phyloP scores from a whole-genome alignment of 257 asterid genomes.

The Paulownia fortunei region DNA sequence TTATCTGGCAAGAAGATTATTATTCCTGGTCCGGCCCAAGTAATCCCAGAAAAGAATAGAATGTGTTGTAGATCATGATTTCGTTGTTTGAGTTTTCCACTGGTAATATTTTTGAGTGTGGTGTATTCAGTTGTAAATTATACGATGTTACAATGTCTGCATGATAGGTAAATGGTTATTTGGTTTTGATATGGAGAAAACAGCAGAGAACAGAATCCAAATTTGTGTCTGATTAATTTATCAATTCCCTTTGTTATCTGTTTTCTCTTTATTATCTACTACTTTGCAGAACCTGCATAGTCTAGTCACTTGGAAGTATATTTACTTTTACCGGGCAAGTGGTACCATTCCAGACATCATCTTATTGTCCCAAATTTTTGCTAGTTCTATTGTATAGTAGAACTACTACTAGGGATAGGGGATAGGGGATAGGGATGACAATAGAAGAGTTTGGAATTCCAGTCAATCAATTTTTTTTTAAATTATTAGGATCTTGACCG shows the following conservation, averaged over 20 bases:
- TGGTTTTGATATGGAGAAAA: constrained; percentile 30
- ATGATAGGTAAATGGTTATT: constrained; percentile 17
- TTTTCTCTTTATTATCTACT: neutral
- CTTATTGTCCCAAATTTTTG: neutral
- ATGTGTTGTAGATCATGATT: constrained; percentile 59
- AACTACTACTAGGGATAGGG: too few relatives aligned
- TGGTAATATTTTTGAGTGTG: neutral
- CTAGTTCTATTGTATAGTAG: neutral
- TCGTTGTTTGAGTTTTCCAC: neutral
- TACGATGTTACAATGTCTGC: constrained; percentile 2
- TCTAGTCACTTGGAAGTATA: neutral
- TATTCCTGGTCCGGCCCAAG: constrained; percentile 69
- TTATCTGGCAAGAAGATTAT: constrained; percentile 66
- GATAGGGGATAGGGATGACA: too few relatives aligned
- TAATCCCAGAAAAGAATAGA: constrained; percentile 67
- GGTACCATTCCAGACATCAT: neutral
- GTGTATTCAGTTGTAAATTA: constrained; percentile 37
- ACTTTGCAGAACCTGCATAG: neutral
- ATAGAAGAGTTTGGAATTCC: too few relatives aligned
- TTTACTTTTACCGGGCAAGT: neutral
- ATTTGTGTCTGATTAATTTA: constrained; percentile 14
- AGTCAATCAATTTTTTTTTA: too few relatives aligned
- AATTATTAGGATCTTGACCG: too few relatives aligned
- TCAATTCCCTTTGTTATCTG: neutral
- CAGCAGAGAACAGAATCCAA: neutral